Evolutionary conservation across 2,329 filamentous ascomycete genomes (phyloP).

Genomic region (Sordariomycetes sp.): DNA sequence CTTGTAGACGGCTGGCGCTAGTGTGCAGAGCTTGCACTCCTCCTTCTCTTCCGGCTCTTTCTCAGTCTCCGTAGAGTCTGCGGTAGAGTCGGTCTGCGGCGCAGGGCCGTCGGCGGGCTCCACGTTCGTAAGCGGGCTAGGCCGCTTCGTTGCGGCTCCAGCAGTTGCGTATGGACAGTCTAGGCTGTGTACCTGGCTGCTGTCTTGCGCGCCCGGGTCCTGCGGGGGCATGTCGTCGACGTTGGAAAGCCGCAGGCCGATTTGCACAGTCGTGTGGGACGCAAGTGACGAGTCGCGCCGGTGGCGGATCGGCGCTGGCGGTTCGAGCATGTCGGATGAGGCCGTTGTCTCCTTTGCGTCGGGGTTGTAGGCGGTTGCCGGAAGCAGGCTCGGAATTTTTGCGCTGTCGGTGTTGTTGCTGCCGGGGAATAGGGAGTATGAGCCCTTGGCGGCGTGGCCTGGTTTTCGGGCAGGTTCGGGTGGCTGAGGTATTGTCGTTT

Average conservation of each 20-base stretch:
- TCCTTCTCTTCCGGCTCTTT: constrained; percentile 6
- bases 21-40: constrained; percentile 19
- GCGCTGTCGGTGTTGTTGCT: constrained; percentile 6
- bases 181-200: constrained; percentile 21
- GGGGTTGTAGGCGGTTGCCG: constrained; percentile 31
- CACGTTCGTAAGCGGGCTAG: constrained; percentile 15
- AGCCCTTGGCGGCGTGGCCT: constrained; percentile 19
- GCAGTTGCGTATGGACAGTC: constrained; percentile 16
- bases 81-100: constrained; percentile 6
- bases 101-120: constrained; percentile 9
- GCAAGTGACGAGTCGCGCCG: constrained; percentile 46
- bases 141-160: constrained; percentile 10
- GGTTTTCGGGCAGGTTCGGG: constrained; percentile 6
- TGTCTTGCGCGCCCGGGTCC: constrained; percentile 14
- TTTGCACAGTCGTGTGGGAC: constrained; percentile 58
- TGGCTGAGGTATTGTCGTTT: neutral
- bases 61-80: neutral
- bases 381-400: constrained; percentile 24
- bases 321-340: constrained; percentile 11
- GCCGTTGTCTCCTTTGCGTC: neutral
- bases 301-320: constrained; percentile 34
- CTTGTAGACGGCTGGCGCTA: constrained; percentile 40
- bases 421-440: constrained; percentile 26
- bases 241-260: constrained; percentile 54
- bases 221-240: constrained; percentile 32